Conservation (phyloP, 2,329 filamentous ascomycete genomes). For the Paecilomyces niveus region DNA sequence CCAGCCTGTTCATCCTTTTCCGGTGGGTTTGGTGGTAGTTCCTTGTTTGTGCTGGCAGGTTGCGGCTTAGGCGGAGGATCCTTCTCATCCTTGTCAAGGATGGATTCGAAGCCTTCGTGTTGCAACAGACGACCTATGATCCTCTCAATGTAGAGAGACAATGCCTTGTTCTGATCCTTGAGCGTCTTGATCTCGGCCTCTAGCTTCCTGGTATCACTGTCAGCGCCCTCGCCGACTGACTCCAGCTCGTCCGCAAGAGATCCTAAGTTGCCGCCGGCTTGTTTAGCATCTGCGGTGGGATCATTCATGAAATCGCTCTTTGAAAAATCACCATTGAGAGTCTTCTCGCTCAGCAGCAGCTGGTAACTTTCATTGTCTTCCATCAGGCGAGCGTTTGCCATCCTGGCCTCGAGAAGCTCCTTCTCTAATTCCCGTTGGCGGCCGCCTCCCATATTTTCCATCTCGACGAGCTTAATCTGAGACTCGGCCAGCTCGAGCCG, state of each 20-base stretch:
- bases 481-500: conserved; percentile 88
- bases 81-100: conserved; percentile 70
- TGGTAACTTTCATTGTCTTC: conserved; percentile 99
- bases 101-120: conserved; percentile 90
- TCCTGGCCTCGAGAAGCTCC: conserved; percentile 80
- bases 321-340: conserved; percentile 85
- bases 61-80: conserved; percentile 28
- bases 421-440: conserved; percentile 85
- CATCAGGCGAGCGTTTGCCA: conserved; percentile 93
- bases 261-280: conserved; percentile 33
- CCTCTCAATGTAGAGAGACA: conserved; percentile 97
- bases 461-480: conserved; percentile 90
- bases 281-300: conserved; percentile 42
- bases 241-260: conserved; percentile 85
- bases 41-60: conserved; percentile 61
- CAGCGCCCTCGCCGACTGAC: conserved; percentile 55
- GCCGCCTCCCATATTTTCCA: conserved; percentile 86
- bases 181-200: conserved; percentile 72
- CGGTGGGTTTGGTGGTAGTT: conserved; percentile 66
- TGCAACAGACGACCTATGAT: conserved; percentile 94
- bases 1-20: conserved; percentile 44
- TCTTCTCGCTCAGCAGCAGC: conserved; percentile 87
- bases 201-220: conserved; percentile 54
- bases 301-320: conserved; percentile 70
- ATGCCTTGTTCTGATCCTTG: conserved; percentile 93